A percentile compares a stretch with the other conserved stretches of the same genome.
These are phyloP conservation scores for Beta corolliflora DNA, from an alignment of 179 eudicot species.

Conservation along the genomic window DNA sequence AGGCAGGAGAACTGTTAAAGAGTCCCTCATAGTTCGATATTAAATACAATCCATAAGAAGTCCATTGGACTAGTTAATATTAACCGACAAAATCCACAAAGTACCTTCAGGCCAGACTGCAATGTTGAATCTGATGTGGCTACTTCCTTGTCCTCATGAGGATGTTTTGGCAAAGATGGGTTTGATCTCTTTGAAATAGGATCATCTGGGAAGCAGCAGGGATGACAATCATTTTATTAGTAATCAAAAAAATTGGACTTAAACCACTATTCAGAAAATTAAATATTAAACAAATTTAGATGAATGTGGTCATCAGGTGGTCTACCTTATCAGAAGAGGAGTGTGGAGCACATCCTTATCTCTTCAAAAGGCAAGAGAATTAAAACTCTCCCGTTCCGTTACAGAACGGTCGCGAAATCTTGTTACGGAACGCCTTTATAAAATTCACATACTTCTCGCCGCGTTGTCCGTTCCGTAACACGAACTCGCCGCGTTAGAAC, in stretches of 20 bases:
- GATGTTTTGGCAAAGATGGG: conserved; percentile 42
- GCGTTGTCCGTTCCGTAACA: no score
- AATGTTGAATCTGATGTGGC: conserved; percentile 33
- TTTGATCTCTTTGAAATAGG: conserved; percentile 66
- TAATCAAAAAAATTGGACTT: background rate
- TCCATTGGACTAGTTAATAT: background rate
- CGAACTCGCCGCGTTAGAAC: no score
- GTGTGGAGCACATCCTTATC: background rate
- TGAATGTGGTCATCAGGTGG: background rate
- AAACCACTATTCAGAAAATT: background rate
- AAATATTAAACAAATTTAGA: background rate
- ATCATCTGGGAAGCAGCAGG: conserved; percentile 53
- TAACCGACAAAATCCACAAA: background rate
- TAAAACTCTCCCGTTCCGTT: no score
- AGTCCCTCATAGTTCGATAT: background rate
- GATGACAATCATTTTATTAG: conserved; percentile 8
- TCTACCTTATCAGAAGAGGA: background rate
- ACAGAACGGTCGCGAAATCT: no score
- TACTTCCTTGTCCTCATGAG: conserved; percentile 41
- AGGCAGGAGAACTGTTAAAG: background rate
- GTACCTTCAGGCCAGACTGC: conserved; percentile 41
- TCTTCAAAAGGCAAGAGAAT: background rate
- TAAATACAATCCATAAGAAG: background rate
- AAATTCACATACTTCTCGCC: no score
- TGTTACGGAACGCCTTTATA: no score